Evolutionary conservation across 208 protist species (phyloP), one percentile per base, ranked within the genome.

Genomic region (Wallacemonas sp.): DNA sequence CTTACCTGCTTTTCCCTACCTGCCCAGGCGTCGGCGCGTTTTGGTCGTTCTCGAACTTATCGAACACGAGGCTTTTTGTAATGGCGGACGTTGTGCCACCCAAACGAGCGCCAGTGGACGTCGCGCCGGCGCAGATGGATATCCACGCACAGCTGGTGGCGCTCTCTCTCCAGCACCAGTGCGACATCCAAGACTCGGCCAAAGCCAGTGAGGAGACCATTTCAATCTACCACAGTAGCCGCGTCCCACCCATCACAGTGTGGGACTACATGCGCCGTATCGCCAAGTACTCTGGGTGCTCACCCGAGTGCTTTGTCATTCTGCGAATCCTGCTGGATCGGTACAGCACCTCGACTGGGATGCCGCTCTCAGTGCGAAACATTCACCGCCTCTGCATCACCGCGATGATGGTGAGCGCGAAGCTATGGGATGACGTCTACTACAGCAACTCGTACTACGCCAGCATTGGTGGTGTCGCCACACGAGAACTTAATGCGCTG

Each of bases 371-470:
- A 12, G 61, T 81, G 8, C 74, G 71, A 11, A 95, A 90, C 48
- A 74, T 96, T 19, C 91, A 98, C 60, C 88, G 93, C n/a, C 74
- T 97, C 36, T 73, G 94, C 43, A 82, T 97, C 36, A 93, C 88
- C 16, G 84, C 87, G 36, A 76, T 94, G 32, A 82, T 98, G 44
- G 61, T 96, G 29, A 90, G 93, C 24, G 80, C 85, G 24, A 98
- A 98, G 81, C 81, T 87, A 61, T 83, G 91, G 32, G 93, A 98
- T 65, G 96, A 98, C 62, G 48, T 76, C 12, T 98, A 89, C 60
- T 97, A 91, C 57, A 93, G 86, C 56, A 98, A 97, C 63, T 73
- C 72, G 8, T 97, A 94, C 74, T 98, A 96, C 76, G 82, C 92
- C 29, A 84, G 92, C 34, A 86, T 98, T 23, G 96, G 94, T 43